Conservation (phyloP, 2,329 filamentous ascomycete species). For the Penicillium psychrosexuale region DNA sequence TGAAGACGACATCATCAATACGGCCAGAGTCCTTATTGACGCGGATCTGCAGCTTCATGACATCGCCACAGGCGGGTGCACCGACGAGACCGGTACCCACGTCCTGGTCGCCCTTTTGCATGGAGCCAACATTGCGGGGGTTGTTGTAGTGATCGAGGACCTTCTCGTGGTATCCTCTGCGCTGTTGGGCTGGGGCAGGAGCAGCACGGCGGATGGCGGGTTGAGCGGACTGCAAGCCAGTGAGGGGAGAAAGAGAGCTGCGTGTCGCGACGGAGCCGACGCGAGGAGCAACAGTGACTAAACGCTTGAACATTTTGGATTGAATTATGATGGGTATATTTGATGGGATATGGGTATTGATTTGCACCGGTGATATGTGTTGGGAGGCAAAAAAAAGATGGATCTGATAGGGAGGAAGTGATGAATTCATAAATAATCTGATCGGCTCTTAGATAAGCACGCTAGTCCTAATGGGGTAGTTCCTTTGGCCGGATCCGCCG, state of each 20-base stretch:
- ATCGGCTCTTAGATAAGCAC: conserved; percentile 20
- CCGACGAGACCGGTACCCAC: conserved; percentile 90
- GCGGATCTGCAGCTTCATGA: conserved; percentile 91
- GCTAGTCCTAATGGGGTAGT: conserved; percentile 17
- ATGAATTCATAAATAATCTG: conserved; percentile 32
- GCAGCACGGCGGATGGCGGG: conserved; percentile 38
- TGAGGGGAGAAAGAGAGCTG: conserved; percentile 47
- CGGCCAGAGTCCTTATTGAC: conserved; percentile 84
- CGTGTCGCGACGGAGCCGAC: conserved; percentile 50
- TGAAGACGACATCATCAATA: conserved; percentile 95
- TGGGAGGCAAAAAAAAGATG: conserved; percentile 16
- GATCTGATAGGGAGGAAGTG: conserved; percentile 24
- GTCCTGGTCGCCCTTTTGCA: conserved; percentile 74
- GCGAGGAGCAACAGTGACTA: conserved; percentile 53
- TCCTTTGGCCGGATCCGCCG: conserved; percentile 18
- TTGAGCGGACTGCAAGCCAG: conserved; percentile 40
- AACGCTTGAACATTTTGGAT: conserved; percentile 57
- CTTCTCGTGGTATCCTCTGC: conserved; percentile 63
- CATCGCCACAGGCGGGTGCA: conserved; percentile 86
- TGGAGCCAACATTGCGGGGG: conserved; percentile 74
- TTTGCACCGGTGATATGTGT: neutral
- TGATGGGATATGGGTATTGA: conserved; percentile 1
- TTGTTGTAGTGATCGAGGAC: conserved; percentile 80
- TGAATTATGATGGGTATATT: neutral
- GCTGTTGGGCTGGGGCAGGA: conserved; percentile 34